These are phyloP conservation scores for Agaricus blazei DNA, from an alignment of 768 basidiomycete species.

Conservation along the genomic window DNA sequence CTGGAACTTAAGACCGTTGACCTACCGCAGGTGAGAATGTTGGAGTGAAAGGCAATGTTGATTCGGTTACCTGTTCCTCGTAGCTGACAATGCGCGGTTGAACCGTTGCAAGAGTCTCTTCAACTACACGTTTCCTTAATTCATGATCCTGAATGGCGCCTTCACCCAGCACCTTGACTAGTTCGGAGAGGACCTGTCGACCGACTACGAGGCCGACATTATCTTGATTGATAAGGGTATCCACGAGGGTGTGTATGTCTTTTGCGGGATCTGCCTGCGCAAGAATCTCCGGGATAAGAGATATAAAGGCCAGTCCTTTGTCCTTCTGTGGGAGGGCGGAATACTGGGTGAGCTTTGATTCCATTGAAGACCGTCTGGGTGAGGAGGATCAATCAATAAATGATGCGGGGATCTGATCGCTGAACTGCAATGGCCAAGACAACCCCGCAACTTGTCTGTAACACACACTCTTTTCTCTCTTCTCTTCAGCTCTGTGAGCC, in stretches of 20 bases:
- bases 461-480: neutral
- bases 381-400: constrained; percentile 4
- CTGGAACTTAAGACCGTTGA: constrained; percentile 77
- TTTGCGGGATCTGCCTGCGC: constrained; percentile 37
- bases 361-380: constrained; percentile 37
- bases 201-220: constrained; percentile 81
- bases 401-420: neutral
- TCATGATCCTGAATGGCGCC: constrained; percentile 50
- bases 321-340: constrained; percentile 74
- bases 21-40: constrained; percentile 38
- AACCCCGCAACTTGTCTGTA: neutral
- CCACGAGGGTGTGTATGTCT: constrained; percentile 69
- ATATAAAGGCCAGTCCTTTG: constrained; percentile 70
- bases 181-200: constrained; percentile 80
- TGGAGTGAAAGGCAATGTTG: constrained; percentile 16
- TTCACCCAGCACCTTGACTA: constrained; percentile 64
- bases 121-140: constrained; percentile 65
- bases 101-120: constrained; percentile 64
- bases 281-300: constrained; percentile 65
- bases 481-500: constrained; percentile 1
- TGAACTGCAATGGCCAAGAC: neutral
- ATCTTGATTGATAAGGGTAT: constrained; percentile 80
- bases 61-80: constrained; percentile 82
- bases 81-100: constrained; percentile 85
- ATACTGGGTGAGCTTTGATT: constrained; percentile 58